Evolutionary conservation across 192 early-diverging fungal genomes (phyloP), one percentile per base, ranked within the genome.

Genomic region (Coemansia sp.): DNA sequence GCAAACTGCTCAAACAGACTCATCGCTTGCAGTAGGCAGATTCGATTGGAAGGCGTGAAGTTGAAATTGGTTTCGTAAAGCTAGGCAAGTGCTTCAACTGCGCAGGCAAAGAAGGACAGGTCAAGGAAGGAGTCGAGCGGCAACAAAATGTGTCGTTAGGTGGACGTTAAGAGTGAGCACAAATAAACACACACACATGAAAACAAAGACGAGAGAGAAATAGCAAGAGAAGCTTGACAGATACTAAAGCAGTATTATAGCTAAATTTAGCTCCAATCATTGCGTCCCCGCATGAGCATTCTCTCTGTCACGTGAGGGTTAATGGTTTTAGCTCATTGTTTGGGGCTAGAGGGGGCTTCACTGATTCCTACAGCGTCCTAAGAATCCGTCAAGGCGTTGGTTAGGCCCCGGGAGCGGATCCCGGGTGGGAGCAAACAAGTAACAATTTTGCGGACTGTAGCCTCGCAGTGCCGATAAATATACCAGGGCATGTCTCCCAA

Each of bases 1-100:
- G 11, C 51, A 27, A 23, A 55, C 15, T 65, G 34, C 32, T 23
- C 62, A 46, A 64, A 64, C 19, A 70, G 31, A 42, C 69, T 70
- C 69, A 70, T 70, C 45, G 51, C 50, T 8, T 27, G 11, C 6
- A 51, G 50, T 29, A 8, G 45, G 45, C 19, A 50, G 46, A 50
- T 50, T 50, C 46, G 7, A 50, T 9, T 50, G n/a, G 21, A 50
- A 23, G 19, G 9, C 46, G 46, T 50, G 10, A 21, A 23, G 19
- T 19, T 21, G 19, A 50, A 50, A 50, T 50, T 50, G 46, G 46
- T 19, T 50, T 50, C 46, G 46, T 50, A 50, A 50, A 50, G 46
- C 46, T n/a, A 50, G 46, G 46, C 46, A 50, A 50, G 19, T 50
- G 46, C 46, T 8, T 50, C 46, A 50, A 50, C 8, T 50, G 46